These are phyloP conservation scores for Phytophthora sansomeana DNA, from an alignment of 352 stramenopile species.

Conservation along the genomic window DNA sequence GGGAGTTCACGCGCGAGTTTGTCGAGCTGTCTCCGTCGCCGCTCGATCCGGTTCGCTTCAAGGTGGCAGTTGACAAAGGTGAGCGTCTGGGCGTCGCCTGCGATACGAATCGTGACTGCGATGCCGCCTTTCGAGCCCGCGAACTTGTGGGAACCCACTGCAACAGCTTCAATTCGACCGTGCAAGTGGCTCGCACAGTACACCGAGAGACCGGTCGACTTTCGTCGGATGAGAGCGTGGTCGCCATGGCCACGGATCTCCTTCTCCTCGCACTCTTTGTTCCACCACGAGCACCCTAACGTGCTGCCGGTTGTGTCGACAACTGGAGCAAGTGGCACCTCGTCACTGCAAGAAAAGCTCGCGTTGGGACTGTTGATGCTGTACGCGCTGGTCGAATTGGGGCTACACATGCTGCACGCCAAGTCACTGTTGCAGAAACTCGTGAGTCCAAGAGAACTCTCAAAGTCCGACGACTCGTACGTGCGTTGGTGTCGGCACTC, in stretches of 20 bases:
- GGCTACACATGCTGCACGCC: conserved; percentile 17
- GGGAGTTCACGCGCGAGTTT: conserved; percentile 58
- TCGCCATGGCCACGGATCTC: conserved; percentile 69
- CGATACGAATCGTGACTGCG: conserved; percentile 54
- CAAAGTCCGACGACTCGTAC: conserved; percentile 22
- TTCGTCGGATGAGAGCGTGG: conserved; percentile 65
- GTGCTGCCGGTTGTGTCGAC: neutral
- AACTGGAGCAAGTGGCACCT: neutral
- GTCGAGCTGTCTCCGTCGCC: conserved; percentile 62
- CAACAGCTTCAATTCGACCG: conserved; percentile 52
- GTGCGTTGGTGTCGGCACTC: conserved; percentile 14
- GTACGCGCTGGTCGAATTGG: conserved; percentile 11
- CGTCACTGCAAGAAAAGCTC: conserved; percentile 17
- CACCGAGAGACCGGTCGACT: conserved; percentile 72
- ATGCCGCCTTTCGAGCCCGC: conserved; percentile 72
- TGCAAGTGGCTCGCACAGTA: conserved; percentile 56
- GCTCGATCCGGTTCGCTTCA: conserved; percentile 62
- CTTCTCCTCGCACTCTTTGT: conserved; percentile 29
- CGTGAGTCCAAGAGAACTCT: conserved; percentile 8
- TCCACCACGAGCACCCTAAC: conserved; percentile 17
- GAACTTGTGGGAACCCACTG: conserved; percentile 69
- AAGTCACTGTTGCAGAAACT: conserved; percentile 22
- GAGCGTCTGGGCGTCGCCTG: conserved; percentile 53
- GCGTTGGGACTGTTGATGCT: conserved; percentile 13
- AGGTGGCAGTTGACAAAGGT: conserved; percentile 80